These are phyloP conservation scores for Suillus ampliporus DNA, from an alignment of 768 basidiomycete species.

Conservation along the genomic window DNA sequence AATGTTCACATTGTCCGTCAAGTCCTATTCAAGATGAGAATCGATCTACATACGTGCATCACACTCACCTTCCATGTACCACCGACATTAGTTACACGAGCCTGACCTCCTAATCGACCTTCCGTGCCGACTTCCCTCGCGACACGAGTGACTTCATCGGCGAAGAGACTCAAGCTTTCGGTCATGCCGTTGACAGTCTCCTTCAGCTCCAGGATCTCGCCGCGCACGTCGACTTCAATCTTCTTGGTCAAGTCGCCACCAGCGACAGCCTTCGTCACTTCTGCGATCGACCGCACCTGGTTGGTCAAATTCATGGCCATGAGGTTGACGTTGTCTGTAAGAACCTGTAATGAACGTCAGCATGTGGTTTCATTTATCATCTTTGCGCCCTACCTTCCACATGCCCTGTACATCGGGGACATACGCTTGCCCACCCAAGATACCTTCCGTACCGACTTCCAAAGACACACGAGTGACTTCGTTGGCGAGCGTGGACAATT, in stretches of 20 bases:
- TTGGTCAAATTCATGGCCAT: constrained; percentile 93
- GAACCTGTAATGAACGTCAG: constrained; percentile 38
- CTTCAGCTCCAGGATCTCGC: constrained; percentile 90
- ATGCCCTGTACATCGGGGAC: constrained; percentile 94
- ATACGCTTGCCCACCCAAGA: constrained; percentile 89
- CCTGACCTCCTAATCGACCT: constrained; percentile 93
- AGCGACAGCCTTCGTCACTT: constrained; percentile 95
- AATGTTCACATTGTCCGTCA: constrained; percentile 95
- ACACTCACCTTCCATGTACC: constrained; percentile 88
- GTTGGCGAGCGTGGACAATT: constrained; percentile 73
- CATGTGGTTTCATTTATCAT: constrained; percentile 25
- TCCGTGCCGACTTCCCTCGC: constrained; percentile 98
- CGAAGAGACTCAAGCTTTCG: constrained; percentile 81
- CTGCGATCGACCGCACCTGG: constrained; percentile 88
- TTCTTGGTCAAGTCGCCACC: constrained; percentile 92
- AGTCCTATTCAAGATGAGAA: constrained; percentile 49
- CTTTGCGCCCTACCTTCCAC: constrained; percentile 71
- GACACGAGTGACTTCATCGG: constrained; percentile 84
- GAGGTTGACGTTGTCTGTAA: constrained; percentile 84
- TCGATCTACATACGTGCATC: neutral
- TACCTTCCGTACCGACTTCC: constrained; percentile 93
- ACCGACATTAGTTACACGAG: constrained; percentile 90
- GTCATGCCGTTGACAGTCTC: constrained; percentile 98
- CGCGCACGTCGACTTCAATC: constrained; percentile 89
- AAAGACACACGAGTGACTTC: constrained; percentile 92